Evolutionary conservation across 2,329 filamentous ascomycete species (phyloP).

Genomic region (Talaromyces atroroseus): DNA sequence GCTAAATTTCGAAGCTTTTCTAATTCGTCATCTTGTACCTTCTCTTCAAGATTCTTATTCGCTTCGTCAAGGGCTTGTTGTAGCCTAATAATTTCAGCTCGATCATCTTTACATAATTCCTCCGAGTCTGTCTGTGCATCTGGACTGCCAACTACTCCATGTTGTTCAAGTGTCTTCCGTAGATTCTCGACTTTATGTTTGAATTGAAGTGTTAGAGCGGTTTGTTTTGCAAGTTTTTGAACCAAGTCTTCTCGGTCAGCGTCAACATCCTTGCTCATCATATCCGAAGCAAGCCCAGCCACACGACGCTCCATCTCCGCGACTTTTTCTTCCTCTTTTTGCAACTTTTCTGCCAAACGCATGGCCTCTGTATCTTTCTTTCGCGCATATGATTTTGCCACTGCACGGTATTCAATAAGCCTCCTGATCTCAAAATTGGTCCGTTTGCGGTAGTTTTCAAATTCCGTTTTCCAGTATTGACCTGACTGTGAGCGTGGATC

Average conservation of each 20-base stretch:
- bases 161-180: constrained; percentile 33
- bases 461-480: constrained; percentile 58
- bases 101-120: constrained; percentile 22
- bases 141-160: constrained; percentile 32
- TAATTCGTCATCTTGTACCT: constrained; percentile 30
- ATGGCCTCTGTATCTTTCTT: constrained; percentile 54
- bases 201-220: constrained; percentile 40
- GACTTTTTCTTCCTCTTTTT: constrained; percentile 45
- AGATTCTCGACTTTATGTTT: constrained; percentile 38
- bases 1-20: constrained; percentile 30
- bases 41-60: constrained; percentile 30
- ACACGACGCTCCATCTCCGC: constrained; percentile 41
- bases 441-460: constrained; percentile 52
- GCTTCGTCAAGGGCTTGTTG: constrained; percentile 32
- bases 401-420: constrained; percentile 54
- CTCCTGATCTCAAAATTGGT: constrained; percentile 58
- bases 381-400: constrained; percentile 55
- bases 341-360: constrained; percentile 48
- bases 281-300: constrained; percentile 36
- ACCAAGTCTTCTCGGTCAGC: constrained; percentile 37
- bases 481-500: constrained; percentile 55
- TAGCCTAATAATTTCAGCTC: constrained; percentile 24
- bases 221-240: constrained; percentile 40
- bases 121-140: constrained; percentile 22
- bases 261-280: constrained; percentile 27